Evolutionary conservation across 1,139 yeast species (phyloP).

Genomic region (Geotrichum bryndzae): DNA sequence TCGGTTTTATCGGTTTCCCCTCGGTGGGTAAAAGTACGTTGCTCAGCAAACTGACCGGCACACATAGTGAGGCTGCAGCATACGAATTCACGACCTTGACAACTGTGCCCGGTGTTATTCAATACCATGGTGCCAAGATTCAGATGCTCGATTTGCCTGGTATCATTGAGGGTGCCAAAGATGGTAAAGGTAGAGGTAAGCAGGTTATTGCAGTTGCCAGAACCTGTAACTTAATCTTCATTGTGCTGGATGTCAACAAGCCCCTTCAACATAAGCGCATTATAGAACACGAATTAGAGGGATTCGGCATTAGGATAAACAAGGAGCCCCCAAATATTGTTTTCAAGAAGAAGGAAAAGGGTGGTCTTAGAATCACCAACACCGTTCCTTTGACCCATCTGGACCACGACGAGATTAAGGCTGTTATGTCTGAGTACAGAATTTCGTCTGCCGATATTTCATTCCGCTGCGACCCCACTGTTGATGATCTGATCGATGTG

Average conservation of each 20-base stretch:
- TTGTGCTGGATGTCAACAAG: constrained; percentile 91
- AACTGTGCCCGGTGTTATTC: constrained; percentile 94
- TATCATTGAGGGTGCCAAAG: constrained; percentile 97
- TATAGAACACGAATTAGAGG: constrained; percentile 92
- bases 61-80: constrained; percentile 95
- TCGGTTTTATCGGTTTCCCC: constrained; percentile 97
- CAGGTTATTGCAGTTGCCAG: constrained; percentile 98
- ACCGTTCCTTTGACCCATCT: constrained; percentile 89
- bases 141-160: constrained; percentile 99
- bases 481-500: constrained; percentile 92
- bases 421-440: constrained; percentile 92
- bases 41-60: constrained; percentile 82
- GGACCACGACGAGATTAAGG: constrained; percentile 87
- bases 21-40: constrained; percentile 39
- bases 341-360: constrained; percentile 86
- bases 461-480: constrained; percentile 94
- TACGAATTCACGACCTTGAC: constrained; percentile 96
- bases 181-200: constrained; percentile 98
- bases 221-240: constrained; percentile 85
- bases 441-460: constrained; percentile 96
- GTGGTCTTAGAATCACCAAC: constrained; percentile 89
- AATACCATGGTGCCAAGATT: constrained; percentile 93
- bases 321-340: constrained; percentile 88
- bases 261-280: constrained; percentile 90
- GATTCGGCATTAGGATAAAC: constrained; percentile 92